Base-by-base conservation (phyloP, 1,139 yeast genomes). In the Debaryomyces subglobosus region DNA sequence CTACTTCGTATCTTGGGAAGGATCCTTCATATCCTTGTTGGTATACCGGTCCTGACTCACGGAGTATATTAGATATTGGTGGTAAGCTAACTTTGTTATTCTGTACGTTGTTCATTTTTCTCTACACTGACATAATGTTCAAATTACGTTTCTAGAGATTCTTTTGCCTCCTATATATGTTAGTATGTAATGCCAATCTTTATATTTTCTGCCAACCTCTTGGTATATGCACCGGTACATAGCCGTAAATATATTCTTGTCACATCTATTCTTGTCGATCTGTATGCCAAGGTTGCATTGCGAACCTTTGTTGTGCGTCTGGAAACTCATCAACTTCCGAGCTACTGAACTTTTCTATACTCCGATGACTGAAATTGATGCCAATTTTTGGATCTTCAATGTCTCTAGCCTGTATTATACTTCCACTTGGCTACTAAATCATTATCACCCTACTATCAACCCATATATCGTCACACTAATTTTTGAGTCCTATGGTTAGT, bases 31-130 rank as follows among this genome's bases (percentile, higher is more conserved):
- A 27, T 27, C 7, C 6, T 27, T 27, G 44, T 12, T 16, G 49
- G 34, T 33, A 53, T 37, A 33, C 53, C 48, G 49, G 55, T 30
- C 29, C 39, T 13, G 34, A 25, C 32, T 40, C 42, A 15, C 36
- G 29, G 18, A 70, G 63, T 25, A 71, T 64, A 57, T 71, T 72
- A 35, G 70, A 65, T 32, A 71, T 71, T 13, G 76, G 74, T 20
- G 76, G 76, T 56, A 71, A 64, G 50, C 67, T 67, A 20, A 70
- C 60, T 51, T 61, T 67, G 49, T 59, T 60, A 45, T 46, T 45
- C 5, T 43, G 43, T 15, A 18, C 15, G 37, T 41, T 38, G 25
- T 35, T 33, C 43, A 43, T 35, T 44, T 25, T 24, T 37, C 44
- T 29, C 12, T 33, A 37, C 49, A 24, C 45, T 47, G 21, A 47